Evolutionary conservation across 2,329 filamentous ascomycete genomes (phyloP).

Genomic region (Orbilia oligospora): DNA sequence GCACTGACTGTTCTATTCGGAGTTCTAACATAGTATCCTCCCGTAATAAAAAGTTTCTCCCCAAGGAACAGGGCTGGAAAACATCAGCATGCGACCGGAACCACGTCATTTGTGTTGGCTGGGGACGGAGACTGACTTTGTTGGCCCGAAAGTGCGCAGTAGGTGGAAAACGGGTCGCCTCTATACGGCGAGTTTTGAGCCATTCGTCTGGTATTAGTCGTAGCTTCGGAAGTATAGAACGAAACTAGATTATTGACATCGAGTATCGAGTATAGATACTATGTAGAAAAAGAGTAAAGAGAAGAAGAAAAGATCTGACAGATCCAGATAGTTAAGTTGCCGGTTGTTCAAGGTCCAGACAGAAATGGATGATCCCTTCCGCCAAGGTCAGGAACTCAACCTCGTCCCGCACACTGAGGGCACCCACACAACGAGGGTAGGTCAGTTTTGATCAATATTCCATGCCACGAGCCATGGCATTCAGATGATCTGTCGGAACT

Average conservation of each 20-base stretch:
- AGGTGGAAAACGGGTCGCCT: slow-evolving; percentile 40
- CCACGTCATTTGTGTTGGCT: slow-evolving; percentile 22
- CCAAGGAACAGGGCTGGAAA: slow-evolving; percentile 40
- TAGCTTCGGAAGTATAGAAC: too few relatives aligned
- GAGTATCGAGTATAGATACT: background rate
- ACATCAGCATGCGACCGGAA: background rate
- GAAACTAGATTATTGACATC: too few relatives aligned
- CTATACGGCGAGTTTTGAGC: slow-evolving; percentile 32
- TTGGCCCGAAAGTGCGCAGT: slow-evolving; percentile 44
- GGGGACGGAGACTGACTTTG: slow-evolving; percentile 23
- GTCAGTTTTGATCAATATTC: background rate
- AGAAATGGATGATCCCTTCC: background rate
- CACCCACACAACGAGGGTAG: background rate
- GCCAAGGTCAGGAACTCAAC: background rate
- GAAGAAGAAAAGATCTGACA: too few relatives aligned
- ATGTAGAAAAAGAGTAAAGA: background rate
- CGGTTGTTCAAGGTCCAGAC: too few relatives aligned
- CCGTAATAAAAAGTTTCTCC: slow-evolving; percentile 41
- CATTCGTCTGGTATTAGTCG: background rate
- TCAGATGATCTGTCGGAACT: slow-evolving; percentile 1
- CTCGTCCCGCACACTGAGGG: background rate
- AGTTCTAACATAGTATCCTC: slow-evolving; percentile 36
- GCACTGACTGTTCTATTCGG: slow-evolving; percentile 40
- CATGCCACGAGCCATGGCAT: slow-evolving; percentile 10
- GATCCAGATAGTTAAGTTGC: too few relatives aligned